phyloP scores from a whole-genome alignment of 345 rosid genomes.

The Psidium friedrichsthalianum region DNA sequence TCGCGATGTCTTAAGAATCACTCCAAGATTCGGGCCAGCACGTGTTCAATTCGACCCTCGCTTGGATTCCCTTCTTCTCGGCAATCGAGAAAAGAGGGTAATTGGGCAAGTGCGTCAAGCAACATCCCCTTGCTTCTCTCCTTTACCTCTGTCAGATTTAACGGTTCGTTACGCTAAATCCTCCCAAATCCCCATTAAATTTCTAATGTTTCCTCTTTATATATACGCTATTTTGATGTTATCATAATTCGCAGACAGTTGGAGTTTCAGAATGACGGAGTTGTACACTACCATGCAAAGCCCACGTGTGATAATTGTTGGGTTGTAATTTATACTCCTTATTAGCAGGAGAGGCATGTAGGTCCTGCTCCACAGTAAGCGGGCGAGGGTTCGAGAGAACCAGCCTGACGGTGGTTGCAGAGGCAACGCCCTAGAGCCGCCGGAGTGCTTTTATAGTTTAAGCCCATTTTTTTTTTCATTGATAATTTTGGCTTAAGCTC shows the following conservation, averaged over 20 bases:
- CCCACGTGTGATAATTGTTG: background rate
- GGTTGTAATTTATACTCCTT: too few relatives aligned
- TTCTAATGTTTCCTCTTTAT: background rate
- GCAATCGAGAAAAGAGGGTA: background rate
- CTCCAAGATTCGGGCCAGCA: conserved; percentile 30
- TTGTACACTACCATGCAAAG: background rate
- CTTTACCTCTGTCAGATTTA: conserved; percentile 11
- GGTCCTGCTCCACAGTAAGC: too few relatives aligned
- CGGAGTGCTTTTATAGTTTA: too few relatives aligned
- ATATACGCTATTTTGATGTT: background rate
- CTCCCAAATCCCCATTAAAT: conserved; percentile 61
- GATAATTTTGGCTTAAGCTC: too few relatives aligned
- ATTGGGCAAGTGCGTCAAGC: conserved; percentile 59
- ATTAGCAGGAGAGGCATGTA: too few relatives aligned
- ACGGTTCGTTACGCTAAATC: conserved; percentile 96
- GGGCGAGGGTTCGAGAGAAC: too few relatives aligned
- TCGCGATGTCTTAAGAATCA: conserved; percentile 28
- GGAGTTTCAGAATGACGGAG: background rate
- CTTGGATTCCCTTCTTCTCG: background rate
- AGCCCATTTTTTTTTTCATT: too few relatives aligned
- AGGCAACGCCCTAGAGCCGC: too few relatives aligned
- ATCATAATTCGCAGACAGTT: background rate
- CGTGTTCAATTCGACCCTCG: conserved; percentile 1
- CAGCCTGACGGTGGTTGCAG: too few relatives aligned
- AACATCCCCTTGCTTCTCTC: conserved; percentile 30